Conservation (phyloP, 176 grass and related monocot species). For the Elaeis guineensis region DNA sequence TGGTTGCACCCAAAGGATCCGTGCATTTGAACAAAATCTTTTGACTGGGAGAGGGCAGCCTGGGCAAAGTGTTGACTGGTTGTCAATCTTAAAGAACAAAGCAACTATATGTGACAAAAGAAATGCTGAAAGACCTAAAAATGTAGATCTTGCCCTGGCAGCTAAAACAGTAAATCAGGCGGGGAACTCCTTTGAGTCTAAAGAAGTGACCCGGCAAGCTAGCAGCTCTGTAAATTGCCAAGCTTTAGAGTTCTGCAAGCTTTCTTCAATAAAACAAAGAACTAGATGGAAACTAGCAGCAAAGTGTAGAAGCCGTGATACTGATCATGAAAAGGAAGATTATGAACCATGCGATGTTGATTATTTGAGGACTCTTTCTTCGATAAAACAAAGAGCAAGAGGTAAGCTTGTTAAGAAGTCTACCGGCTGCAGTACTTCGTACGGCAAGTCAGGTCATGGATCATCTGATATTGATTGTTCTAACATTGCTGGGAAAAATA, state of each 20-base stretch:
- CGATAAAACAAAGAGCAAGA: constrained; percentile 29
- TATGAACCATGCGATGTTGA: constrained; percentile 19
- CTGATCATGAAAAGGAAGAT: constrained; percentile 10
- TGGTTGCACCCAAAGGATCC: constrained; percentile 76
- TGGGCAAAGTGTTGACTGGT: constrained; percentile 32
- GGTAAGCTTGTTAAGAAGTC: constrained; percentile 21
- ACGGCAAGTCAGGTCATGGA: constrained; percentile 10
- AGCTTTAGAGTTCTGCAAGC: constrained; percentile 1
- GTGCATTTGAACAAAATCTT: constrained; percentile 51
- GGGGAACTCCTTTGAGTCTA: constrained; percentile 25
- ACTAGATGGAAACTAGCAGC: constrained; percentile 20
- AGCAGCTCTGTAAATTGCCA: neutral
- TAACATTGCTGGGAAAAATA: constrained; percentile 22
- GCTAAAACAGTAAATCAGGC: constrained; percentile 44
- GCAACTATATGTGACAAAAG: constrained; percentile 17
- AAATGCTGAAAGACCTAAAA: constrained; percentile 11
- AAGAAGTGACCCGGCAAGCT: constrained; percentile 1
- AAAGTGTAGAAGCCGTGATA: constrained; percentile 16
- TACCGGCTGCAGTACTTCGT: constrained; percentile 12
- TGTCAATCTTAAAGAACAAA: constrained; percentile 14
- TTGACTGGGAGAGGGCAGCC: constrained; percentile 19
- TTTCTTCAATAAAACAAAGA: constrained; percentile 21
- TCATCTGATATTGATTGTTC: constrained; percentile 29
- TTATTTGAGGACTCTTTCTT: constrained; percentile 27
- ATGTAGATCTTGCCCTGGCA: constrained; percentile 16